A percentile compares a stretch with the other conserved stretches of the same genome.
Conservation (phyloP, 2,329 filamentous ascomycete species). For the Colletotrichum endophyticum region DNA sequence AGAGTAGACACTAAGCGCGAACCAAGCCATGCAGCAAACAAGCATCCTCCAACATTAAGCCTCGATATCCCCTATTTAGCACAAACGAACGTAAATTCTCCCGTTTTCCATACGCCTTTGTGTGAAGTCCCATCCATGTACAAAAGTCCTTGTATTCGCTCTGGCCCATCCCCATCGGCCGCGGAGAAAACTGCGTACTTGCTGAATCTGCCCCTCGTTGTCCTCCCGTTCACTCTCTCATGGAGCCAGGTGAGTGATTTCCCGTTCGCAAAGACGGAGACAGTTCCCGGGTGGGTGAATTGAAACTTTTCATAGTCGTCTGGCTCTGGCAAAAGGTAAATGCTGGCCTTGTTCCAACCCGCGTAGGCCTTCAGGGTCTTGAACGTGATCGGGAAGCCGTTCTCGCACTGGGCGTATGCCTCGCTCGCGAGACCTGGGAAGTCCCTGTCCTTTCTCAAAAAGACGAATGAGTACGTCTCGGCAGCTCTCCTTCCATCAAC, state of each 20-base stretch:
- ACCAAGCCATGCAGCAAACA: not conserved
- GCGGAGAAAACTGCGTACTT: not conserved
- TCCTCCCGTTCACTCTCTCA: not conserved
- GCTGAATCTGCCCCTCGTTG: not conserved
- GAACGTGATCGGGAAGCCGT: not conserved
- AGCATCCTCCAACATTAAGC: not conserved
- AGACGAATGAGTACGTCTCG: not conserved
- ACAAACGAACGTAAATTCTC: not conserved
- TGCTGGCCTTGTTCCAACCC: not conserved
- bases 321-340: not conserved
- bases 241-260: not conserved
- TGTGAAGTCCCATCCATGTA: not conserved
- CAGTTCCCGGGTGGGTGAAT: not conserved
- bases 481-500: not conserved
- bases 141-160: not conserved
- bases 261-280: not conserved
- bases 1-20: accelerated
- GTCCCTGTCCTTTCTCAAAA: accelerated
- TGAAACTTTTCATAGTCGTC: not conserved
- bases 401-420: accelerated
- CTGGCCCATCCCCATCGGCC: not conserved
- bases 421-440: not conserved
- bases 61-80: not conserved
- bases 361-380: not conserved
- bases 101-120: not conserved